These are phyloP conservation scores for Ascoidea tarda DNA, from an alignment of 805 yeast genomes.

Conservation along the genomic window DNA sequence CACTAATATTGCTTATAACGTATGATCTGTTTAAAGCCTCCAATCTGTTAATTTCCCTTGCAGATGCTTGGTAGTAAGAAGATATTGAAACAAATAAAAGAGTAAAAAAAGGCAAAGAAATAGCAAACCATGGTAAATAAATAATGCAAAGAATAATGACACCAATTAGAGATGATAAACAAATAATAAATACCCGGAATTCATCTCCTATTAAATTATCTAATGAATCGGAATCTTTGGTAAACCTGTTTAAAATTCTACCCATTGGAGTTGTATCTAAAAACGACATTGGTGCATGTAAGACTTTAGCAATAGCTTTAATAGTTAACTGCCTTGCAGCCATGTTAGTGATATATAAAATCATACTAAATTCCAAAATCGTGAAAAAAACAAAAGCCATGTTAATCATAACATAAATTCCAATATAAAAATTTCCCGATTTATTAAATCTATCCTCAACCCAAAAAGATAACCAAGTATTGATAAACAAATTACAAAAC, in stretches of 20 bases:
- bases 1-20: slow-evolving; percentile 37
- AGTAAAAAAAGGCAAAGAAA: slow-evolving; percentile 46
- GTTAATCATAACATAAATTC: slow-evolving; percentile 53
- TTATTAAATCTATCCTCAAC: slow-evolving; percentile 36
- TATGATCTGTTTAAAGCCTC: slow-evolving; percentile 38
- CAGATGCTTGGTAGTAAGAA: slow-evolving; percentile 32
- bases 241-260: slow-evolving; percentile 71
- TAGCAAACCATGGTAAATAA: slow-evolving; percentile 68
- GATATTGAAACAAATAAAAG: slow-evolving; percentile 28
- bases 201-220: slow-evolving; percentile 72
- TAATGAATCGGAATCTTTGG: slow-evolving; percentile 75
- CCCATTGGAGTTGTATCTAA: slow-evolving; percentile 85
- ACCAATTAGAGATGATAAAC: slow-evolving; percentile 43
- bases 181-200: slow-evolving; percentile 42
- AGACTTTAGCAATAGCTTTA: slow-evolving; percentile 40
- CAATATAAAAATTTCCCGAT: slow-evolving; percentile 54
- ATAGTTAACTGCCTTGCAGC: slow-evolving; percentile 48
- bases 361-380: slow-evolving; percentile 26
- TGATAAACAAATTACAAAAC: slow-evolving; percentile 36
- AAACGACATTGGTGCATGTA: slow-evolving; percentile 72
- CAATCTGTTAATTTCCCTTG: slow-evolving; percentile 35
- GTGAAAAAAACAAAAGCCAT: slow-evolving; percentile 32
- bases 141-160: slow-evolving; percentile 54
- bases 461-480: slow-evolving; percentile 84
- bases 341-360: slow-evolving; percentile 33